A percentile compares a stretch with the other conserved stretches of the same genome.
Conservation (phyloP, 306 rosid genomes). For the Lablab purpureus region DNA sequence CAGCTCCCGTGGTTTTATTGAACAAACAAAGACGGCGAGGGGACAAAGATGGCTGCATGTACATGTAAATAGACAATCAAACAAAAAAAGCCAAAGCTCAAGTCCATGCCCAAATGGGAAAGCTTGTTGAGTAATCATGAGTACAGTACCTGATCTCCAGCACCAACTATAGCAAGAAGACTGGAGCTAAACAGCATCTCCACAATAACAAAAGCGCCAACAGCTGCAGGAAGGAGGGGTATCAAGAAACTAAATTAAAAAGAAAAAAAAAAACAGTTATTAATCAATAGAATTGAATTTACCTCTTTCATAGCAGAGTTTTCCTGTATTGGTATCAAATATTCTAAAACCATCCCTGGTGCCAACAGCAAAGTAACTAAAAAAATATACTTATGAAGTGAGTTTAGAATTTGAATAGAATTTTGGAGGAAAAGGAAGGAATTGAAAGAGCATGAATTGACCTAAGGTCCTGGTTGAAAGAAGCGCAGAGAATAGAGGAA, state of each 20-base stretch:
- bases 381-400: not conserved
- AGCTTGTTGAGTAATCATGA: not conserved
- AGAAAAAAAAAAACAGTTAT: not conserved
- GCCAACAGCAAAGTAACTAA: conserved; percentile 86
- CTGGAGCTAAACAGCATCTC: conserved; percentile 92
- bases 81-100: not conserved
- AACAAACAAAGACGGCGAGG: conserved; percentile 97
- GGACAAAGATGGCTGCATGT: conserved; percentile 83
- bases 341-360: conserved; percentile 85
- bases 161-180: conserved; percentile 97
- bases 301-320: conserved; percentile 82
- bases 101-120: not conserved
- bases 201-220: conserved; percentile 84
- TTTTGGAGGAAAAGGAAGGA: not conserved
- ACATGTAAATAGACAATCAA: conserved; percentile 11
- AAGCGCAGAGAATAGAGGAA: conserved; percentile 75
- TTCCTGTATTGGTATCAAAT: conserved; percentile 77
- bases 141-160: conserved; percentile 88
- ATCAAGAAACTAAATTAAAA: not conserved
- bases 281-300: conserved; percentile 26
- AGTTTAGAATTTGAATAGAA: not conserved
- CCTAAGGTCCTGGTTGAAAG: conserved; percentile 92
- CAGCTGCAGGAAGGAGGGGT: conserved; percentile 41
- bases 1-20: conserved; percentile 71
- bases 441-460: not conserved